Evolutionary conservation across 148 eudicot genomes (phyloP).

Genomic region (Vaccinium macrocarpon): DNA sequence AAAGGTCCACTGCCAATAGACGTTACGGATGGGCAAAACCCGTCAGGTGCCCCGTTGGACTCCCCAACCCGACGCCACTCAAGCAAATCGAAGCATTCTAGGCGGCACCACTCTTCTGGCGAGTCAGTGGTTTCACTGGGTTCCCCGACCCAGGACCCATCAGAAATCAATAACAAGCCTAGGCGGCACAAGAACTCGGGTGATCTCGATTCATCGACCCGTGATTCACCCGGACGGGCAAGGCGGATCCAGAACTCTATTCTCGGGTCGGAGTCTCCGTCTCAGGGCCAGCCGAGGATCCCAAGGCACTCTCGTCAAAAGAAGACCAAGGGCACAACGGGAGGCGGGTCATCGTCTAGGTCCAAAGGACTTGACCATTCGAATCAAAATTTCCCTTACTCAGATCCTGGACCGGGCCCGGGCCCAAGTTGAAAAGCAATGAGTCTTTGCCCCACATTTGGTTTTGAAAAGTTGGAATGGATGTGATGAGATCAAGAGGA

Average conservation of each 20-base stretch:
- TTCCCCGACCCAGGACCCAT: conserved; percentile 21
- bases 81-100: conserved; percentile 13
- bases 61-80: conserved; percentile 5
- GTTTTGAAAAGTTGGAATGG: conserved; percentile 8
- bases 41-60: not conserved
- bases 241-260: conserved; percentile 1
- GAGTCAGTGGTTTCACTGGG: conserved; percentile 21
- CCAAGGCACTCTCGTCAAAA: conserved; percentile 29
- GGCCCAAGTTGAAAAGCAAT: not conserved
- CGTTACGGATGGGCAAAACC: not conserved
- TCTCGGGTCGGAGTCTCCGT: conserved; percentile 17
- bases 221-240: conserved; percentile 12
- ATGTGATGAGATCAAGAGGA: conserved; percentile 18
- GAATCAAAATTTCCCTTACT: not conserved
- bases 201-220: conserved; percentile 24
- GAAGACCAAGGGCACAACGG: conserved; percentile 35
- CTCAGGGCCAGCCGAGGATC: conserved; percentile 1
- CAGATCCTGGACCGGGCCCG: conserved; percentile 9
- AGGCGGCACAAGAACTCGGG: conserved; percentile 17
- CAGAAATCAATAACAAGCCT: conserved; percentile 17
- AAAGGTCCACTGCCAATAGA: not conserved
- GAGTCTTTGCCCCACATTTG: not conserved
- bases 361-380: conserved; percentile 9
- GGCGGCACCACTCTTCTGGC: conserved; percentile 27
- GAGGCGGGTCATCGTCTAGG: conserved; percentile 16